A percentile compares a stretch with the other conserved stretches of the same genome.
phyloP scores from a whole-genome alignment of 345 rosid species.

The Eucalyptus viminalis region DNA sequence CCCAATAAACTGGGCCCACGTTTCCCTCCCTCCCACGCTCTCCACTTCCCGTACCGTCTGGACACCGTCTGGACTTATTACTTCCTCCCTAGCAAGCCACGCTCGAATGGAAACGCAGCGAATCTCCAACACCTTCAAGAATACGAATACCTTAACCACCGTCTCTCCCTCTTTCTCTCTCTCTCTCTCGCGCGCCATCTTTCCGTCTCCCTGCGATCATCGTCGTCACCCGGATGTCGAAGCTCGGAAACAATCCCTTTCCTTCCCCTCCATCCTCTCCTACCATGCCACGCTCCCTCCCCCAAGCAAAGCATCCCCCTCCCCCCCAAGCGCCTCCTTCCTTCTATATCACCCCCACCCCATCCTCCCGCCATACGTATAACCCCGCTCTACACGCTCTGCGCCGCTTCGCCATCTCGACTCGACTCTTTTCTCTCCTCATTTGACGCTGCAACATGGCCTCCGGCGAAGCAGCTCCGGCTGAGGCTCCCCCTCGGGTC shows the following conservation, averaged over 20 bases:
- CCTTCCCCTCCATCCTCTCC: constrained; percentile 32
- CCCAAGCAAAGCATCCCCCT: constrained; percentile 32
- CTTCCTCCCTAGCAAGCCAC: background rate
- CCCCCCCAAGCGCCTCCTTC: background rate
- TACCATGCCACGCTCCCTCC: constrained; percentile 13
- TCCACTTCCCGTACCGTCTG: background rate
- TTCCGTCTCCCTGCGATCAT: background rate
- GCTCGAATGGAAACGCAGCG: background rate
- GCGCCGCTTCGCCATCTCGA: background rate
- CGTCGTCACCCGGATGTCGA: background rate
- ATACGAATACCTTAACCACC: background rate
- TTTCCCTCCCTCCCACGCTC: background rate
- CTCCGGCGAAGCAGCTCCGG: background rate
- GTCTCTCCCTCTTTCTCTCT: background rate
- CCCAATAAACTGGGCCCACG: background rate
- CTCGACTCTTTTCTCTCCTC: background rate
- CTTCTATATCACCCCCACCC: constrained; percentile 21
- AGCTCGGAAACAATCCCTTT: constrained; percentile 50
- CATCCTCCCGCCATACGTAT: background rate
- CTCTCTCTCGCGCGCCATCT: background rate
- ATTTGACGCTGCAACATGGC: constrained; percentile 5
- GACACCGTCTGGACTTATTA: background rate
- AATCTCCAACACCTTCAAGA: background rate
- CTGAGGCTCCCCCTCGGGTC: background rate
- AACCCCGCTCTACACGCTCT: background rate